Conservation (phyloP, 2,329 filamentous ascomycete genomes). For the Tolypocladium pustulatum region DNA sequence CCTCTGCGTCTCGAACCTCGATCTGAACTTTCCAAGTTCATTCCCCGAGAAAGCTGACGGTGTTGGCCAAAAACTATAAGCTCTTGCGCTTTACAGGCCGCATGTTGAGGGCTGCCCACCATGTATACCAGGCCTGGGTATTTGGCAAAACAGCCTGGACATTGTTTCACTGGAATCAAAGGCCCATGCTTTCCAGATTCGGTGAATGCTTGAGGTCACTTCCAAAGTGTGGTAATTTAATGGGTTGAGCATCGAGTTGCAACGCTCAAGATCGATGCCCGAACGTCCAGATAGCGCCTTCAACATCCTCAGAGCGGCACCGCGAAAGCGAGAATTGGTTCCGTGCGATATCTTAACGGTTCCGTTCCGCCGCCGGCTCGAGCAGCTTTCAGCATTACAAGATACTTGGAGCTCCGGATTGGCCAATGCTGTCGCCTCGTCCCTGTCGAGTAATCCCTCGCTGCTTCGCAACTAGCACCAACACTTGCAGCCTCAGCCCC, state of each 20-base stretch:
- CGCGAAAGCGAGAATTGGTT: conserved; percentile 7
- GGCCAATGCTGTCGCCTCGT: conserved; percentile 42
- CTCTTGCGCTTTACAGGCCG: no score
- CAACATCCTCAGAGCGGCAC: conserved; percentile 40
- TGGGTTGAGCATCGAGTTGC: no score
- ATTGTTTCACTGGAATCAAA: no score
- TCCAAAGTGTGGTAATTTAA: no score
- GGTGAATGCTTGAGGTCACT: no score
- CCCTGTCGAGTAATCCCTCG: conserved; percentile 5
- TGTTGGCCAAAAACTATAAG: conserved; percentile 22
- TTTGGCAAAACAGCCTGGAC: no score
- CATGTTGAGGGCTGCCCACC: no score
- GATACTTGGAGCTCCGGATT: conserved; percentile 17
- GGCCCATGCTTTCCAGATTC: no score
- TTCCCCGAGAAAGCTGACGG: conserved; percentile 9
- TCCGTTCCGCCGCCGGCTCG: conserved; percentile 57
- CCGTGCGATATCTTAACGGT: conserved; percentile 27
- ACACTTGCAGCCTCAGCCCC: conserved; percentile 29
- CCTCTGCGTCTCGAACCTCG: no score
- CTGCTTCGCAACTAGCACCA: conserved; percentile 21
- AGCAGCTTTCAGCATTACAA: conserved; percentile 44
- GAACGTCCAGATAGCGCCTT: conserved; percentile 46
- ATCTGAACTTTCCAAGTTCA: no score
- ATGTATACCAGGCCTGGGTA: no score
- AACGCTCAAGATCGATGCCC: conserved; percentile 50